These are phyloP conservation scores for Dichotomocladium elegans DNA, from an alignment of 371 early-diverging fungal genomes.

Conservation along the genomic window DNA sequence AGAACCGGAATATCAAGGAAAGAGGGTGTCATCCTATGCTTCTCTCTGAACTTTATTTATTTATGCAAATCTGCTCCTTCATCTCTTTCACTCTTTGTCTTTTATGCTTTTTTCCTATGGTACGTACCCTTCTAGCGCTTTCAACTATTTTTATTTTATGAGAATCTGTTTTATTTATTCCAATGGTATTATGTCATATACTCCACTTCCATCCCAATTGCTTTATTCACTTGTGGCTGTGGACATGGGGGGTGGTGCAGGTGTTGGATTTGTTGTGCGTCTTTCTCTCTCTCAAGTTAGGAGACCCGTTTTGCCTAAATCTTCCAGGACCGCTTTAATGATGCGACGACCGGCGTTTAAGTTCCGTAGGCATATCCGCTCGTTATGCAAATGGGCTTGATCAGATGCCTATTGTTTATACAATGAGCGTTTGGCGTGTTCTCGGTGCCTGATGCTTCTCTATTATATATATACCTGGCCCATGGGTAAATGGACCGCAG, in stretches of 20 bases:
- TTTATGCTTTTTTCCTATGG: neutral
- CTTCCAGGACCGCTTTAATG: slow-evolving; percentile 40
- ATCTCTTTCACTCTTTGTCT: neutral
- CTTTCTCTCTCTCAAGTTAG: too few relatives aligned
- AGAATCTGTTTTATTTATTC: neutral
- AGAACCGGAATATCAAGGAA: too few relatives aligned
- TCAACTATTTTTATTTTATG: neutral
- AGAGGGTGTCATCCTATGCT: too few relatives aligned
- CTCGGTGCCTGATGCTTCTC: too few relatives aligned
- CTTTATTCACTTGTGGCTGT: too few relatives aligned
- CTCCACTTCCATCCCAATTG: too few relatives aligned
- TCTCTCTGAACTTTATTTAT: neutral
- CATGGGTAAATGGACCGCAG: slow-evolving; percentile 78
- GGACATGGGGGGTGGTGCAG: too few relatives aligned
- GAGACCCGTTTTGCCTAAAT: neutral
- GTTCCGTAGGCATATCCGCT: slow-evolving; percentile 71
- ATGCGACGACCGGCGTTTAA: slow-evolving; percentile 66
- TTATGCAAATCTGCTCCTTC: neutral
- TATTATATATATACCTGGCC: slow-evolving; percentile 66
- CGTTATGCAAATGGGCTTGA: slow-evolving; percentile 79
- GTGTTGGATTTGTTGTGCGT: too few relatives aligned
- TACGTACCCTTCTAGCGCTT: neutral
- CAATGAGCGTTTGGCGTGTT: too few relatives aligned
- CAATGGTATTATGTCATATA: too few relatives aligned
- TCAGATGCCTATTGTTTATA: slow-evolving; percentile 77